Evolutionary conservation across 2,329 filamentous ascomycete species (phyloP), one percentile per base, ranked within the genome.

Genomic region (Microcera coccophila): DNA sequence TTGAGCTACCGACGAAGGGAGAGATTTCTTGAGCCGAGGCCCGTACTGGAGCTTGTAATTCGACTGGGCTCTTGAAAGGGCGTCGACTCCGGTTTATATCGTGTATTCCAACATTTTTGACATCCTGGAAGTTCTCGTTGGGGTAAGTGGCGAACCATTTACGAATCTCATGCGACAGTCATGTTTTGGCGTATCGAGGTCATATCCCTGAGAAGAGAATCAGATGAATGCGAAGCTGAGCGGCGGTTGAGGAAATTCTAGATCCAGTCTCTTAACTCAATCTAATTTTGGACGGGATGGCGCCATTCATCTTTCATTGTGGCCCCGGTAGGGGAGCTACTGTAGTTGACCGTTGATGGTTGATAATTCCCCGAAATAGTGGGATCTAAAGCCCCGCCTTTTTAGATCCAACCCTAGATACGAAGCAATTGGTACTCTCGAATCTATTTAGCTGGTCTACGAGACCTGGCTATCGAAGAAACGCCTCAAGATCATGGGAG

Each of bases 311-410:
- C n/a, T n/a, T n/a, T n/a, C n/a, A n/a, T n/a, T n/a, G n/a, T n/a
- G n/a, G n/a, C n/a, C n/a, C n/a, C n/a, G n/a, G n/a, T n/a, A n/a
- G n/a, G n/a, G n/a, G n/a, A n/a, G n/a, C n/a, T n/a, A n/a, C n/a
- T n/a, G n/a, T n/a, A n/a, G n/a, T n/a, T 26, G 22, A 26, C 22
- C 7, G 22, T 12, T 26, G 22, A 26, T n/a, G 14, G 24, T n/a
- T 32, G 29, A 32, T n/a, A 35, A 35, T 18, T 35, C 33, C 29
- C 33, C 33, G 33, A 20, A n/a, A 35, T 35, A 17, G 33, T 20
- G 16, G n/a, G 20, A 19, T 20, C 33, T 9, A 17, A 17, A 17
- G 17, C 15, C 33, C 33, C 33, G 16, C 16, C 16, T 35, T 18
- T 19, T 5, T 12, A 36, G 18, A 8, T 17, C n/a, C n/a, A n/a